A percentile compares a stretch with the other conserved stretches of the same genome.
These are phyloP conservation scores for Suhomyces sp. DNA, from an alignment of 805 yeast species.

Conservation along the genomic window DNA sequence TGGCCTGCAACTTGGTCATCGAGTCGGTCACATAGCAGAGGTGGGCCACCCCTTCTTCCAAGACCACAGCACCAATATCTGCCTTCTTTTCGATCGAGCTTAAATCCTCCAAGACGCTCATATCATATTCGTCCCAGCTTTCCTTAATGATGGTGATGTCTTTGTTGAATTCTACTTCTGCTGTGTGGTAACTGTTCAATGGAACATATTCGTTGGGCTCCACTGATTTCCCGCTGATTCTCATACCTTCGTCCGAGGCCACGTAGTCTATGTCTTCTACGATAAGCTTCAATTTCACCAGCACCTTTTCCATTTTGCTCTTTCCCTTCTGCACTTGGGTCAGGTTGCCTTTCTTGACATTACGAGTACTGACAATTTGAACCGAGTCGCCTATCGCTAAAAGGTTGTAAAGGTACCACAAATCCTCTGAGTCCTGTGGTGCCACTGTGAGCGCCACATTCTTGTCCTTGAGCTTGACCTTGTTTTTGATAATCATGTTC, in stretches of 20 bases:
- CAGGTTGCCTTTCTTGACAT: slow-evolving; percentile 41
- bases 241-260: slow-evolving; percentile 69
- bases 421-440: slow-evolving; percentile 88
- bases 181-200: slow-evolving; percentile 82
- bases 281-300: slow-evolving; percentile 46
- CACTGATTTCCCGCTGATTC: slow-evolving; percentile 76
- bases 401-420: slow-evolving; percentile 84
- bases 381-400: slow-evolving; percentile 75
- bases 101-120: slow-evolving; percentile 54
- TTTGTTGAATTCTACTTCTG: slow-evolving; percentile 69
- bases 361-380: slow-evolving; percentile 64
- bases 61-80: slow-evolving; percentile 88
- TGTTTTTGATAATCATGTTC: slow-evolving; percentile 12
- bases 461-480: slow-evolving; percentile 42
- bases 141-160: slow-evolving; percentile 67
- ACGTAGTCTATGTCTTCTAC: slow-evolving; percentile 76
- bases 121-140: slow-evolving; percentile 74
- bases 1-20: slow-evolving; percentile 77
- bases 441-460: slow-evolving; percentile 64
- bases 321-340: slow-evolving; percentile 34
- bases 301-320: slow-evolving; percentile 53
- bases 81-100: slow-evolving; percentile 76
- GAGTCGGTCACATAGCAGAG: slow-evolving; percentile 84
- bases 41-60: slow-evolving; percentile 94
- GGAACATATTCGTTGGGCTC: slow-evolving; percentile 74